Evolutionary conservation across 176 grass and related monocot genomes (phyloP).

Genomic region (Rhynchospora breviuscula): DNA sequence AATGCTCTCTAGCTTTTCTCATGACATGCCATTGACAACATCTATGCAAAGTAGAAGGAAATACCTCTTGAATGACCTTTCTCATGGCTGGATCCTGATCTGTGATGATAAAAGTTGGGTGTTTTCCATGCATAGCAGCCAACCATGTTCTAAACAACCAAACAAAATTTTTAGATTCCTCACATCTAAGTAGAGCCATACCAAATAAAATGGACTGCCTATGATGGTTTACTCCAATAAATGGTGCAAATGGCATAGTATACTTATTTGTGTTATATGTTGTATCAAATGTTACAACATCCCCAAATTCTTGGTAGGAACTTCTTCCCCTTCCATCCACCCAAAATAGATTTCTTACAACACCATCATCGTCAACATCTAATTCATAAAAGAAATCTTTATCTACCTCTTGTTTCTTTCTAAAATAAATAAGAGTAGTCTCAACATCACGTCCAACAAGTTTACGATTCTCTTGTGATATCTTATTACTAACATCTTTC

Average conservation of each 20-base stretch:
- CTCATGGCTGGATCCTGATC: slow-evolving; percentile 16
- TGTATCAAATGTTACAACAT: slow-evolving; percentile 18
- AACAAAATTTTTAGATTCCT: neutral
- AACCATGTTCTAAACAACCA: slow-evolving; percentile 10
- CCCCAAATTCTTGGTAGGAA: neutral
- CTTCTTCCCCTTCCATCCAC: neutral
- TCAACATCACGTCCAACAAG: too few relatives aligned
- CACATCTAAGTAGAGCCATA: neutral
- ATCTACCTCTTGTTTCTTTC: neutral
- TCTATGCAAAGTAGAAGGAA: neutral
- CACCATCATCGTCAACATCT: neutral
- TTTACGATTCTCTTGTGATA: too few relatives aligned
- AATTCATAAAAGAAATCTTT: slow-evolving; percentile 6
- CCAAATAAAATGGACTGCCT: neutral
- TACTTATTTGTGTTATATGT: neutral
- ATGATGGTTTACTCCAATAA: slow-evolving; percentile 18
- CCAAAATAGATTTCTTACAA: neutral
- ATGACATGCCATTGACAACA: neutral
- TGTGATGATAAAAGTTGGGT: neutral
- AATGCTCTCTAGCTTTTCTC: neutral
- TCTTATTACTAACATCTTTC: too few relatives aligned
- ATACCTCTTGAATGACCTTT: neutral
- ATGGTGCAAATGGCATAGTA: neutral
- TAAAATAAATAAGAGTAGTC: too few relatives aligned
- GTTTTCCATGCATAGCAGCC: neutral